Evolutionary conservation across 2,329 filamentous ascomycete genomes (phyloP).

Genomic region (Nothomitra cinnamomea): DNA sequence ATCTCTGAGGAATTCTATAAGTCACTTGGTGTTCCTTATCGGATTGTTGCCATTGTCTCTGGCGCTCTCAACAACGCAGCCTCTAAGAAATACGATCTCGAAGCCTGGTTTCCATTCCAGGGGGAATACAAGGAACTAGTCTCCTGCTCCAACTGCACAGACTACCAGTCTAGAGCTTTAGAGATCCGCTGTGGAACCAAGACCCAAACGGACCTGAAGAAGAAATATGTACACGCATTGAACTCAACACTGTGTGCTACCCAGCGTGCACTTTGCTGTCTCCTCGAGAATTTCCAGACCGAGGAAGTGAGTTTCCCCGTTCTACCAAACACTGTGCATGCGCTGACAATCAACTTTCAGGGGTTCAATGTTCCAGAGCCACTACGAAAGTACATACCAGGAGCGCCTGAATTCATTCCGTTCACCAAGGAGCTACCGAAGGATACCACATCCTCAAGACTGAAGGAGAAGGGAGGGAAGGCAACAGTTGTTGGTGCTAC

Average conservation of each 20-base stretch:
- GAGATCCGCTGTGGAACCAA: conserved; percentile 87
- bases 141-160: conserved; percentile 93
- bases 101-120: conserved; percentile 93
- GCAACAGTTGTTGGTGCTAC: neutral
- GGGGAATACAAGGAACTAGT: conserved; percentile 98
- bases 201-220: conserved; percentile 66
- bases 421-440: conserved; percentile 76
- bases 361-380: conserved; percentile 68
- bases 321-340: neutral
- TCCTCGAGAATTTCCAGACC: conserved; percentile 94
- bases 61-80: conserved; percentile 82
- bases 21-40: conserved; percentile 75
- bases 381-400: conserved; percentile 78
- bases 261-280: conserved; percentile 79
- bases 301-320: conserved; percentile 44
- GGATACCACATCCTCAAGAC: conserved; percentile 46
- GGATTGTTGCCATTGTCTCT: conserved; percentile 87
- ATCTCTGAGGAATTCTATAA: conserved; percentile 92
- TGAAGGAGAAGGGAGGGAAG: conserved; percentile 18
- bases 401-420: conserved; percentile 73
- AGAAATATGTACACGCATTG: conserved; percentile 86
- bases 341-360: conserved; percentile 21
- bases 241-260: conserved; percentile 86
- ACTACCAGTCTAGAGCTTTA: conserved; percentile 87
- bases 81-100: conserved; percentile 86